A percentile compares a stretch with the other conserved stretches of the same genome.
Conservation (phyloP, 345 rosid genomes). For the Hibiscus trionum region DNA sequence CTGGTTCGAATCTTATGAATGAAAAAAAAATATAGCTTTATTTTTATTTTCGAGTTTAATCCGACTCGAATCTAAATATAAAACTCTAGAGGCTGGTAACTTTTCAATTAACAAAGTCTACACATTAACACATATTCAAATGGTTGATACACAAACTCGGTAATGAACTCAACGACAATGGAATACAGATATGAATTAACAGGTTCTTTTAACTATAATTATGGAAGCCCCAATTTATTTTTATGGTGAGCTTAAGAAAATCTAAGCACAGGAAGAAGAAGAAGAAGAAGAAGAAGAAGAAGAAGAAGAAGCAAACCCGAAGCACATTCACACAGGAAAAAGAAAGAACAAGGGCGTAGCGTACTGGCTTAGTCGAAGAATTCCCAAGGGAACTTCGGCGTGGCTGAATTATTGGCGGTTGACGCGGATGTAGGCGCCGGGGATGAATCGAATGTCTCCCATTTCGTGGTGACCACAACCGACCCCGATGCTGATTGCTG, state of each 20-base stretch:
- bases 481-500: slow-evolving; percentile 45
- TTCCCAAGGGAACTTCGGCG: slow-evolving; percentile 88
- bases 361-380: slow-evolving; percentile 48
- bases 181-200: background rate
- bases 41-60: too few species aligned
- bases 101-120: background rate
- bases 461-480: slow-evolving; percentile 63
- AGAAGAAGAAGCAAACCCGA: slow-evolving; percentile 23
- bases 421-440: slow-evolving; percentile 28
- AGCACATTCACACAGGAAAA: slow-evolving; percentile 53
- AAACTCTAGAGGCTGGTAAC: background rate
- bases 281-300: slow-evolving; percentile 27
- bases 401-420: slow-evolving; percentile 25
- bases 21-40: too few species aligned
- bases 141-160: slow-evolving; percentile 13
- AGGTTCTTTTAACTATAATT: slow-evolving; percentile 6
- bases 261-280: slow-evolving; percentile 54
- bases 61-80: too few species aligned
- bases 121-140: background rate
- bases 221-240: slow-evolving; percentile 50
- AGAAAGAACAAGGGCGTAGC: slow-evolving; percentile 8
- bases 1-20: too few species aligned
- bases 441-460: slow-evolving; percentile 81
- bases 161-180: slow-evolving; percentile 12
- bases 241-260: slow-evolving; percentile 33